Conservation (phyloP, 1,139 yeast genomes). For the Yamadazyma spencermartinsiae region DNA sequence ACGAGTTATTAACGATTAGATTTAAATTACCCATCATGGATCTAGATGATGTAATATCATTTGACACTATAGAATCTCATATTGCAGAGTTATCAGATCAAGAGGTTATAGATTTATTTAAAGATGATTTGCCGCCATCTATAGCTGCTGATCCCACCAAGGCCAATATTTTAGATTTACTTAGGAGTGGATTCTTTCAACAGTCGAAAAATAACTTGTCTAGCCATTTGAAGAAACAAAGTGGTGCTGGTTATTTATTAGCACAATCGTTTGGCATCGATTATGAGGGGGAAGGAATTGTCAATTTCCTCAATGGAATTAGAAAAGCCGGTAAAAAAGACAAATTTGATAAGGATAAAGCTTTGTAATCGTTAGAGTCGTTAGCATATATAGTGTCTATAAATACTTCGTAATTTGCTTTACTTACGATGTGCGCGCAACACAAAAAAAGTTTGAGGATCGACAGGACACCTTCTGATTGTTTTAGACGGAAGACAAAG, state of each 20-base stretch:
- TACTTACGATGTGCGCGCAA: not conserved
- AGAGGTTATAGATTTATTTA: constrained; percentile 37
- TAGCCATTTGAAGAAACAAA: constrained; percentile 36
- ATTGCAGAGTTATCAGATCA: constrained; percentile 37
- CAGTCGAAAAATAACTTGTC: constrained; percentile 48
- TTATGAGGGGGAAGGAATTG: constrained; percentile 61
- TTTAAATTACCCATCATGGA: constrained; percentile 10
- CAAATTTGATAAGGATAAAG: no score
- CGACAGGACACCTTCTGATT: not conserved
- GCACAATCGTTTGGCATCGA: constrained; percentile 52
- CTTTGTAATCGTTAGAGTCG: no score
- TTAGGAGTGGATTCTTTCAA: constrained; percentile 55
- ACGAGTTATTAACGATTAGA: constrained; percentile 14
- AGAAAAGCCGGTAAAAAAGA: constrained; percentile 30
- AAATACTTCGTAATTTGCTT: not conserved
- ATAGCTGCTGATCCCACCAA: constrained; percentile 35
- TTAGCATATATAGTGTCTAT: no score
- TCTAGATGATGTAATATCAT: constrained; percentile 37
- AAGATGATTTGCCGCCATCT: constrained; percentile 45
- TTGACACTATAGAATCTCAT: constrained; percentile 38
- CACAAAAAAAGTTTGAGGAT: not conserved
- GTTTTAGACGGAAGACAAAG: not conserved
- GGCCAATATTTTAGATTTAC: constrained; percentile 42
- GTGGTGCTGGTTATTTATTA: constrained; percentile 55
- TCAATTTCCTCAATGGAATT: constrained; percentile 52